Base-by-base conservation (phyloP, 805 yeast genomes). In the Candida namnaoensis region DNA sequence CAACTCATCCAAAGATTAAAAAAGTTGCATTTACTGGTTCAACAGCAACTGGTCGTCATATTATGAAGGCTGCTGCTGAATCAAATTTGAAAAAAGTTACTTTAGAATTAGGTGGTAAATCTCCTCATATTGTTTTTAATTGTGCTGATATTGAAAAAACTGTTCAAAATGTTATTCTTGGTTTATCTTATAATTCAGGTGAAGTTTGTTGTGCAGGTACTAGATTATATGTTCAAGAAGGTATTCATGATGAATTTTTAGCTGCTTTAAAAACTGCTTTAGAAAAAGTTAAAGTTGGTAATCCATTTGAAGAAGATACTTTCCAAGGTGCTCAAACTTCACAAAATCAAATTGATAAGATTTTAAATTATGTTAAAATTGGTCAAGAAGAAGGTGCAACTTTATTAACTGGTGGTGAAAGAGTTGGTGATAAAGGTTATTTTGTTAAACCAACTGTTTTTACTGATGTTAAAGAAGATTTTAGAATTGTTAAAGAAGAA, bases 11-110 rank as follows among this genome's bases (percentile, higher is more conserved):
- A 54, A 78, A 74, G 61, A 79, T 90, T 55, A 85, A 85, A 69
- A 90, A 90, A 74, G 74, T 90, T 58, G 95, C 96, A 11, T 90
- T 90, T 69, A 90, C 97, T 43, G 97, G 97, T 52, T 88, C 96
- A 34, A 90, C 96, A 42, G 88, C 82, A 38, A 81, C 88, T 47
- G 90, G 90, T 56, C 77, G 82, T 61, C 72, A 71, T 51, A 84
- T 86, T 56, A 81, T 82, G 78, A 72, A 71, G 49, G 67, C 72
- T 47, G 86, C 88, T 53, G 87, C 88, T 43, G 75, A 75, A 47
- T 67, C 84, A 36, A 75, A 85, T 41, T 72, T 86, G 62, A 86
- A 86, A 71, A 86, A 85, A 64, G 82, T 82, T 41, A 79, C 91
- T 40, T 71, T 86, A 56, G 95, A 86, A 66, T 74, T 85, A 53